Base-by-base conservation (phyloP, 768 basidiomycete species). In the Hygrophoropsis aurantiaca region DNA sequence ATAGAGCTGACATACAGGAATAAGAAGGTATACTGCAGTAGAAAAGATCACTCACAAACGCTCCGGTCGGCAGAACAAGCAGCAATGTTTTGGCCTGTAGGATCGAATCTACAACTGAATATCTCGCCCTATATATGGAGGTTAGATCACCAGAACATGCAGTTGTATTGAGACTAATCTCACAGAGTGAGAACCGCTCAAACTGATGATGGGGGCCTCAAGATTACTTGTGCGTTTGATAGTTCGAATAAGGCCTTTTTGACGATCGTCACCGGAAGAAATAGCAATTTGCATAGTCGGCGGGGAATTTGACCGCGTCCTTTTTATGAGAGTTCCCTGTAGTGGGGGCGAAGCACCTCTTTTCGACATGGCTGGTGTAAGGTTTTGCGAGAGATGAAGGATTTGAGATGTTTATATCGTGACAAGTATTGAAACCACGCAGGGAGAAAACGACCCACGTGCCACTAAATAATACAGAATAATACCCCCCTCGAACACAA, bases 171-270 rank as follows among this genome's bases (percentile, higher is more conserved):
- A 11, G 2, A 20, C 1, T 3, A 20, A 19, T 73, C 87, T 58
- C 67, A 94, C 90, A 40, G 83, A 78, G 69, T 97, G 93, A 4
- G 93, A 85, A 2, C 95, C 90, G 13, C 82, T 77, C 52, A 99
- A 73, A 58, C 88, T 89, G 59, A 98, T 82, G 59, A 99, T 98
- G 23, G 97, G 97, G 35, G 94, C 93, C 57, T 92, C 87, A 33
- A 98, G 78, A 55, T 80, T 85, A 68, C 90, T 93, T n/a, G 97
- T 99, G 38, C 97, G 78, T 64, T 90, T 88, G 21, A 98, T 81
- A 19, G 81, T 87, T 53, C 94, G 78, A 51, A 95, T 76, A 43
- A 94, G 80, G 18, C 84, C 89, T 61, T 90, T 89, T 65, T 77
- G 80, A 42, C 82, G 75, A 51, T 87, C 84, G 59, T 90, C 83